Base-by-base conservation (phyloP, 495 filamentous ascomycete genomes). In the Tetracladium setigerum region DNA sequence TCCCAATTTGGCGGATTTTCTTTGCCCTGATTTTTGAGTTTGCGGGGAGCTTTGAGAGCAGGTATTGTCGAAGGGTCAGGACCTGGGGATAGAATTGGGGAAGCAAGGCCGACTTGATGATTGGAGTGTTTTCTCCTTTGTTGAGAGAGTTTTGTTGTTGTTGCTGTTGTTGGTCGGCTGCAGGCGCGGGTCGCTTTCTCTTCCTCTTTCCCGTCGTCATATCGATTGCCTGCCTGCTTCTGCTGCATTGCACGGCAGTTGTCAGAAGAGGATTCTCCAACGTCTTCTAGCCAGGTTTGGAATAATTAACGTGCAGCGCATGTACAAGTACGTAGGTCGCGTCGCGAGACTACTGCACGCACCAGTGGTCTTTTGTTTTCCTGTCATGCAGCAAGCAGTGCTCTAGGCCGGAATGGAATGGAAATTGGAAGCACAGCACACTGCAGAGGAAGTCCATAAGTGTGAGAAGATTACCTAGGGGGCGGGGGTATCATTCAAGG, bases 61-160 rank as follows among this genome's bases (percentile, higher is more conserved):
- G 68, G 64, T 89, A 90, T 30, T 84, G 70, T 35, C 89, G 80
- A 41, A 97, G 65, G 0, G 83, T 81, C 30, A 79, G 60, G 12
- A 88, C 73, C 27, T 74, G 59, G 3, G 71, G 64, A 65, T 95
- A 95, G 68, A 86, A 94, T 50, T 79, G 72, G 38, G 71, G 76
- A 41, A 97, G 73, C 22, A 95, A 73, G 15, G 81, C 79, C 64
- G 89, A 83, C 19, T 72, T 65, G 44, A 71, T 56, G 15, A 60
- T 43, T 1, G 41, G 27, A 11, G 37, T 22, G 17, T 15, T 35
- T 44, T 31, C 38, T 1, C 19, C 11, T 17, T 60, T 57, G 40
- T 41, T 50, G 43, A 44, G 50, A 45, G 57, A 57, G 38, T 51
- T 49, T 13, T 47, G 39, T 5, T 41, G 55, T 16, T 30, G 47